Evolutionary conservation across 225 moss, liverwort and hornwort genomes (phyloP), one percentile per base, ranked within the genome.

Genomic region (Ulota crispa): DNA sequence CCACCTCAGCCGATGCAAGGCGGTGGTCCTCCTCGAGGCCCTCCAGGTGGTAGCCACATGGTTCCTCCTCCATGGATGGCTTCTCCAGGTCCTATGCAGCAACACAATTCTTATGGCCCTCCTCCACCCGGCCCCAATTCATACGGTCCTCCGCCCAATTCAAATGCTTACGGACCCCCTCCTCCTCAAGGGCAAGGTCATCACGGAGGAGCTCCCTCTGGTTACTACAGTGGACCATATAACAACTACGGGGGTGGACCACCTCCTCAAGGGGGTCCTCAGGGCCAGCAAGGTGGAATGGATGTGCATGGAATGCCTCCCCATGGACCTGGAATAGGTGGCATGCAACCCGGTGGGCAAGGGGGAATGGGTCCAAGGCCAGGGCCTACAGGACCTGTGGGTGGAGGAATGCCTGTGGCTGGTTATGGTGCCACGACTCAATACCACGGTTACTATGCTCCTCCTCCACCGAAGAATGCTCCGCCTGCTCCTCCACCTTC

Each of bases 371-470:
- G 86, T 53, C 85, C 89, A 62, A 93, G 92, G 85, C 91, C 95
- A 83, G 94, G 95, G 19, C 80, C 81, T 80, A 80, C 92, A 47
- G 91, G 93, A 37, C 88, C 91, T 74, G 83, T 89, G 55, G 85
- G 86, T 52, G 91, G 92, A 67, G 94, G 89, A 77, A 83, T 86
- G 64, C 80, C 92, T 71, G 82, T 90, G 66, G 90, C 91, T 12
- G 88, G 87, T 52, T 96, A 94, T 59, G 89, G 93, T 75, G 86
- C 95, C 47, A 77, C 92, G 54, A 78, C 91, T 71, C 98, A 91
- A 68, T 99, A 91, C 81, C 91, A 93, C 70, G 95, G 89, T 75
- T 96, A 94, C 75, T 99, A 94, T 72, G 95, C 93, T 61, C 98
- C 95, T 66, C 93, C 94, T 55, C 95, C 98, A 23, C 93, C 92